Conservation (phyloP, 495 filamentous ascomycete species). For the Cercophora samala region DNA sequence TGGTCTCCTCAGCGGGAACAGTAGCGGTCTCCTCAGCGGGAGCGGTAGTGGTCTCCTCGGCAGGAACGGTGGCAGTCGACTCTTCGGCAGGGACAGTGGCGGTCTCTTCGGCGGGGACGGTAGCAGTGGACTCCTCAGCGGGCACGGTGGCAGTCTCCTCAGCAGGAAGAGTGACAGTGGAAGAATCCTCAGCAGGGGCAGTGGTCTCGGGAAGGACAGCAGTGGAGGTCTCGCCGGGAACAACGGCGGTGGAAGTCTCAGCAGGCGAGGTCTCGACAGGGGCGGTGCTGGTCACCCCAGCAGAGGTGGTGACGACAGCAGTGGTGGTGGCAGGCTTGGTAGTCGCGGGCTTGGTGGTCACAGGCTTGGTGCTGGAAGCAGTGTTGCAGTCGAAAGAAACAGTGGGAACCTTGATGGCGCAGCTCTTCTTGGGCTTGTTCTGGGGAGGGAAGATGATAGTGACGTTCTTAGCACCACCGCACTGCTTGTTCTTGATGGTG, state of each 20-base stretch:
- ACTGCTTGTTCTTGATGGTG: constrained; percentile 75
- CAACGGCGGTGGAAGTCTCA: constrained; percentile 16
- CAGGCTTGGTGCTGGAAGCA: constrained; percentile 38
- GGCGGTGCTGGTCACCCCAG: constrained; percentile 19
- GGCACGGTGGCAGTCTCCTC: constrained; percentile 15
- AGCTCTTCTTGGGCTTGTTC: constrained; percentile 50
- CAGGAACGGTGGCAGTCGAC: constrained; percentile 15
- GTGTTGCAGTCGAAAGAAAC: constrained; percentile 78
- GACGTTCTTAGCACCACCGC: constrained; percentile 82
- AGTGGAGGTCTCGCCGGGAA: constrained; percentile 19
- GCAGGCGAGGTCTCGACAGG: constrained; percentile 28
- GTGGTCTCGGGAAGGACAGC: constrained; percentile 22
- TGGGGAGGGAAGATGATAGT: constrained; percentile 67
- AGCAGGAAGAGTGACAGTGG: constrained; percentile 13
- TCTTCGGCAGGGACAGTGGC: constrained; percentile 16
- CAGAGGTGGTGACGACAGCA: constrained; percentile 22
- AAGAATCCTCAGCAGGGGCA: constrained; percentile 7
- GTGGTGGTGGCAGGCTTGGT: constrained; percentile 27
- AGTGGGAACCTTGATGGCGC: constrained; percentile 69
- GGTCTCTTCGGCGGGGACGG: constrained; percentile 12
- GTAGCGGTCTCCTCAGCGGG: constrained; percentile 12
- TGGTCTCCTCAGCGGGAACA: constrained; percentile 6
- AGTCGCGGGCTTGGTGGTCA: constrained; percentile 31
- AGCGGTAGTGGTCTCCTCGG: constrained; percentile 12
- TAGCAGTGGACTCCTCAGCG: constrained; percentile 11